Evolutionary conservation across 768 basidiomycete genomes (phyloP).

Genomic region (Astraeus odoratus): DNA sequence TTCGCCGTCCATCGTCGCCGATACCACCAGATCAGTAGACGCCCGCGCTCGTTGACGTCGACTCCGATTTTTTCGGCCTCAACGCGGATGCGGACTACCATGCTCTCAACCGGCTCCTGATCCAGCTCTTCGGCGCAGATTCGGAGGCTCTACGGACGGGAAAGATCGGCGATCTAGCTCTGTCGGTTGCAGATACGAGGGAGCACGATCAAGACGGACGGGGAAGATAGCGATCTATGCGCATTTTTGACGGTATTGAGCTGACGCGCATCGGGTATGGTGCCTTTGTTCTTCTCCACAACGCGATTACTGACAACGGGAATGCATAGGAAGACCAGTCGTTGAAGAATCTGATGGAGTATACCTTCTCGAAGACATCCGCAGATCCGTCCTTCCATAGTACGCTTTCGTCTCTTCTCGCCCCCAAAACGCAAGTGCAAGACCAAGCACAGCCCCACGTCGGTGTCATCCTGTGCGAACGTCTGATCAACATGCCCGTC

Average conservation of each 20-base stretch:
- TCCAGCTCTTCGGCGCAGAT: constrained; percentile 67
- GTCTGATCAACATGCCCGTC: constrained; percentile 93
- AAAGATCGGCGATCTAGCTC: constrained; percentile 72
- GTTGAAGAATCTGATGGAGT: constrained; percentile 62
- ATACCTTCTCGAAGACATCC: constrained; percentile 58
- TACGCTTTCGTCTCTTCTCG: constrained; percentile 49
- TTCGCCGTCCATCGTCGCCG: constrained; percentile 4
- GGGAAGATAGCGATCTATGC: constrained; percentile 59
- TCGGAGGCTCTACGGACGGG: constrained; percentile 64
- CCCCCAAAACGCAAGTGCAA: constrained; percentile 20
- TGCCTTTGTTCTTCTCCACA: constrained; percentile 1
- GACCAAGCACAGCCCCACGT: constrained; percentile 41
- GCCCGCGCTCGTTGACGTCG: constrained; percentile 18
- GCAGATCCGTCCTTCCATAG: constrained; percentile 43
- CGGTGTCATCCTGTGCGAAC: constrained; percentile 80
- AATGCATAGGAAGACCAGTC: constrained; percentile 58
- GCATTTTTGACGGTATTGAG: constrained; percentile 83
- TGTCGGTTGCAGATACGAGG: constrained; percentile 76
- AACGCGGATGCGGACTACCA: constrained; percentile 79
- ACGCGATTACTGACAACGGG: background rate
- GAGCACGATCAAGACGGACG: constrained; percentile 86
- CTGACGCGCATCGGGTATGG: constrained; percentile 54
- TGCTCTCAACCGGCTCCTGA: constrained; percentile 69
- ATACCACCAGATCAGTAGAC: constrained; percentile 14
- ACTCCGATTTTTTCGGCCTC: constrained; percentile 89